A percentile compares a stretch with the other conserved stretches of the same genome.
Evolutionary conservation across 2,329 filamentous ascomycete genomes (phyloP).

Genomic region (Colletotrichum sublineola): DNA sequence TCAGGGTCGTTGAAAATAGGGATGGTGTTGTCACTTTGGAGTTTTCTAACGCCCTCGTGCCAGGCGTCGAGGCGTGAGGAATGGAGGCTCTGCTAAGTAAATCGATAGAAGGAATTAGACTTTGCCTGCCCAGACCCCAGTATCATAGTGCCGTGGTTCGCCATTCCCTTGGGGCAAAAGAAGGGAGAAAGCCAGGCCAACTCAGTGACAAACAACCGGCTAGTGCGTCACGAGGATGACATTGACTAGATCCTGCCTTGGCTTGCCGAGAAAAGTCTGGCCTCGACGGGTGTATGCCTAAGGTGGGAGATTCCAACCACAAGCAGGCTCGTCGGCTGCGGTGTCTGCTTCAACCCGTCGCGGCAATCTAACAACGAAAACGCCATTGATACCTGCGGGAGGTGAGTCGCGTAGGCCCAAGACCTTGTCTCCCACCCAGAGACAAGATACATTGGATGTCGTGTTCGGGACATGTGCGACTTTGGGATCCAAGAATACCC

Average conservation of each 20-base stretch:
- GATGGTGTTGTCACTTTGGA: conserved; percentile 75
- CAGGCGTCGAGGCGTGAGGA: conserved; percentile 31
- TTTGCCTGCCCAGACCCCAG: conserved; percentile 13
- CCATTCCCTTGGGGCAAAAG: conserved; percentile 10
- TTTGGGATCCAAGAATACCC: conserved; percentile 30
- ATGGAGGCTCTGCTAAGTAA: conserved; percentile 39
- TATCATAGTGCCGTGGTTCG: conserved; percentile 5
- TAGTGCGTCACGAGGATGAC: background rate
- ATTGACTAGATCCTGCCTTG: background rate
- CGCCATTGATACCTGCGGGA: background rate
- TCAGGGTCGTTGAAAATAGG: conserved; percentile 71
- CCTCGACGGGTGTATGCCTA: background rate
- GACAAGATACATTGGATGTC: background rate
- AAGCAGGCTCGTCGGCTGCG: background rate
- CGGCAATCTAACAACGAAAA: conserved; percentile 17
- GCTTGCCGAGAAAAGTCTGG: background rate
- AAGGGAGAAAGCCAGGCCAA: background rate
- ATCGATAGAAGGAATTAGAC: conserved; percentile 39
- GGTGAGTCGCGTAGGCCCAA: conserved; percentile 16
- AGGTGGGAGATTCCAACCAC: conserved; percentile 12
- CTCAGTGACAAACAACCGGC: background rate
- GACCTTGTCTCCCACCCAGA: conserved; percentile 26
- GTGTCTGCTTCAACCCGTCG: conserved; percentile 1
- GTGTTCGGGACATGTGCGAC: conserved; percentile 19
- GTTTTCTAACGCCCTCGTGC: conserved; percentile 70